Evolutionary conservation across 129 eudicot species (phyloP).

Genomic region (Artemisia argyi): DNA sequence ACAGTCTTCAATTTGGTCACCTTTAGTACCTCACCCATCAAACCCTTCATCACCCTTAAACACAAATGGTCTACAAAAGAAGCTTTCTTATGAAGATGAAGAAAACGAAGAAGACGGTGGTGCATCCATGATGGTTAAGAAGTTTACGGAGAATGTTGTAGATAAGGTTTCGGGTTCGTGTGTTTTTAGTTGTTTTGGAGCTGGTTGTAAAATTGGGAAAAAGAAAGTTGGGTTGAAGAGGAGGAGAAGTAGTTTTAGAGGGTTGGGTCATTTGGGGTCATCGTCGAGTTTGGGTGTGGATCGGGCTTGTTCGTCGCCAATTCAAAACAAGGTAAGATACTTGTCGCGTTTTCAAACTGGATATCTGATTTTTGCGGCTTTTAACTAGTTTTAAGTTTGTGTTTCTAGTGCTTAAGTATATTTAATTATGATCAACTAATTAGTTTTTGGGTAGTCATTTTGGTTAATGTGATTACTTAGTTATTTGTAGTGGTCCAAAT

Average conservation of each 20-base stretch:
- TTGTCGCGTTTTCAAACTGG: neutral
- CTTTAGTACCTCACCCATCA: constrained; percentile 51
- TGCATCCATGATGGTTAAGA: constrained; percentile 24
- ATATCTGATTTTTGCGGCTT: no score
- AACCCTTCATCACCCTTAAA: constrained; percentile 20
- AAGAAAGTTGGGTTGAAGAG: constrained; percentile 31
- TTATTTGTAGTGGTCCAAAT: no score
- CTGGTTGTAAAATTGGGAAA: constrained; percentile 26
- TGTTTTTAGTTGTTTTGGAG: constrained; percentile 34
- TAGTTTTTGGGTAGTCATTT: no score
- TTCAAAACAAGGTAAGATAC: constrained; percentile 44
- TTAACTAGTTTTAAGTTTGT: neutral
- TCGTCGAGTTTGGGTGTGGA: neutral
- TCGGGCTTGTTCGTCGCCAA: constrained; percentile 27
- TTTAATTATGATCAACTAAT: no score
- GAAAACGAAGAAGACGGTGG: neutral
- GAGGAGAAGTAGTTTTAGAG: constrained; percentile 25
- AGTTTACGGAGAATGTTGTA: constrained; percentile 32
- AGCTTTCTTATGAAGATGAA: constrained; percentile 41
- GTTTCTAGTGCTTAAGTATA: neutral
- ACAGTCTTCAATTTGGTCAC: constrained; percentile 96
- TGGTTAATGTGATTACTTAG: no score
- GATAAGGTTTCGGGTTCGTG: constrained; percentile 36
- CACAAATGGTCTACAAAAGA: constrained; percentile 29
- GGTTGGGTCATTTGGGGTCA: constrained; percentile 33